A percentile compares a stretch with the other conserved stretches of the same genome.
These are phyloP conservation scores for Pseudisothecium myosuroides DNA, from an alignment of 225 moss, liverwort and hornwort species.

Conservation along the genomic window DNA sequence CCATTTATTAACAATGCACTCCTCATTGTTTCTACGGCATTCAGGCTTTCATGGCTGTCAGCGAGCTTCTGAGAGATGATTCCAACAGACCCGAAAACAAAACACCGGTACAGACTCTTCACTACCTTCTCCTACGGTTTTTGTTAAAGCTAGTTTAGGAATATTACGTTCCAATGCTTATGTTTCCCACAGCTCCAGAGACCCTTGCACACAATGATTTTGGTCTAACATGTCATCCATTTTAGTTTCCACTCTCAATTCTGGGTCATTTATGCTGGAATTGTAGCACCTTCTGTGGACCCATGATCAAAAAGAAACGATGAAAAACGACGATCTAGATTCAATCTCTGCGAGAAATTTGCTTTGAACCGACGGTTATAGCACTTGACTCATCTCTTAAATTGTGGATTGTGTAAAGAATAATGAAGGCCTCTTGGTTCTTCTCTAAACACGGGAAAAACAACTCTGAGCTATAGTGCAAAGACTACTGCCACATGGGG, in stretches of 20 bases:
- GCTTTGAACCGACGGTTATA: background rate
- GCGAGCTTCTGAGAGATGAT: conserved; percentile 3
- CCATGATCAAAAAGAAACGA: background rate
- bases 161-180: background rate
- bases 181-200: background rate
- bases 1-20: background rate
- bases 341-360: background rate
- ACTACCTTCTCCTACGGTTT: background rate
- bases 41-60: conserved; percentile 8
- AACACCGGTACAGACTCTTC: background rate
- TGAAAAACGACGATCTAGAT: background rate
- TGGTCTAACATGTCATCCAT: background rate
- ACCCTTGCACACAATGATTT: background rate
- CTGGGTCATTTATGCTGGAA: background rate
- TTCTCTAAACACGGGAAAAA: conserved; percentile 4
- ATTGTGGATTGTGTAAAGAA: background rate
- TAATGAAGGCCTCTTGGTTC: conserved; percentile 16
- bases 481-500: background rate
- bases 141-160: background rate
- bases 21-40: background rate
- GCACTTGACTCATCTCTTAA: background rate
- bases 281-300: background rate
- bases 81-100: background rate
- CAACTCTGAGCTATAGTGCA: background rate
- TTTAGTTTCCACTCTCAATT: background rate